phyloP scores from a whole-genome alignment of 768 basidiomycete genomes.

The Amanita muscaria region DNA sequence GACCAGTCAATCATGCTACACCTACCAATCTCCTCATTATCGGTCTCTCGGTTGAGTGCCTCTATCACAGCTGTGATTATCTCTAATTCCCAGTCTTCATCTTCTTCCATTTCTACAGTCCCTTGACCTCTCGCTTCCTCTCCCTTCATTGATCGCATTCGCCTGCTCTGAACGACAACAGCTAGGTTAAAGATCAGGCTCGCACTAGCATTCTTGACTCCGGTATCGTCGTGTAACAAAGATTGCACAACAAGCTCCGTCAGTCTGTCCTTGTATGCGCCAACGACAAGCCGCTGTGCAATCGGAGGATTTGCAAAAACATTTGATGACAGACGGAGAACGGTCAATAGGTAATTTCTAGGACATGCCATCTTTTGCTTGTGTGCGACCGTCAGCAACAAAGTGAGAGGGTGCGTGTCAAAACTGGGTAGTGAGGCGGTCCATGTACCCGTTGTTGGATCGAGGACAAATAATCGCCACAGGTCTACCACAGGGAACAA shows the following conservation, averaged over 20 bases:
- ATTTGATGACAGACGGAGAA: constrained; percentile 64
- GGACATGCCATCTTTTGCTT: constrained; percentile 20
- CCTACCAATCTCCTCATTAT: constrained; percentile 77
- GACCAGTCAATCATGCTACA: constrained; percentile 6
- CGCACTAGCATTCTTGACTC: constrained; percentile 71
- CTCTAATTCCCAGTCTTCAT: constrained; percentile 84
- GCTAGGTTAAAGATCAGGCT: constrained; percentile 75
- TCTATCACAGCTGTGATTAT: constrained; percentile 77
- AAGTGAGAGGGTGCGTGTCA: constrained; percentile 29
- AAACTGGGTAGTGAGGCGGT: constrained; percentile 25
- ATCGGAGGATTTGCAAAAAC: constrained; percentile 47
- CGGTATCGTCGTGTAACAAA: constrained; percentile 58
- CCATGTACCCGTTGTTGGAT: constrained; percentile 49
- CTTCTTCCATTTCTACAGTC: constrained; percentile 35
- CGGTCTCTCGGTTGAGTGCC: constrained; percentile 60
- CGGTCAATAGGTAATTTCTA: constrained; percentile 56
- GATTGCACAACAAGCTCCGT: constrained; percentile 55
- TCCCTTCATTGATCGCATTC: constrained; percentile 32
- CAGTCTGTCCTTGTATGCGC: constrained; percentile 22
- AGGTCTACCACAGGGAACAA: constrained; percentile 81
- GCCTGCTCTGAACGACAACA: constrained; percentile 52
- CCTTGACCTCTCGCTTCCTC: constrained; percentile 21
- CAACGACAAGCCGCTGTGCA: constrained; percentile 26
- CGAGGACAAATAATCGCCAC: constrained; percentile 71
- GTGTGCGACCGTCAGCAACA: constrained; percentile 39